Percentiles rank a stretch among this genome's conserved stretches.
phyloP scores from a whole-genome alignment of 2,329 filamentous ascomycete species.

The Amylocarpus encephaloides region DNA sequence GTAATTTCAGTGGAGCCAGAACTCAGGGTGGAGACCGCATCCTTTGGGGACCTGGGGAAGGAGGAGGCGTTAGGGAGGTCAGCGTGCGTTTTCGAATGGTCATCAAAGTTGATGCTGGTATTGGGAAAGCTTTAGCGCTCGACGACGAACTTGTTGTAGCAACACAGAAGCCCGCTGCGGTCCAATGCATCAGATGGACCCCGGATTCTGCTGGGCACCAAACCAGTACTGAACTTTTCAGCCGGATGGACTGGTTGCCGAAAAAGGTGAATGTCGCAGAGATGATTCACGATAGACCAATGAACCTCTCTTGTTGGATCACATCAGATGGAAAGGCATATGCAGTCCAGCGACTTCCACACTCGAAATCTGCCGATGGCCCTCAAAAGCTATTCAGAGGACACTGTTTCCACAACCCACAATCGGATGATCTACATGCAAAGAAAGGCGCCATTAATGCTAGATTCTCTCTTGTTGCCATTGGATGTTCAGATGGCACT shows the following conservation, averaged over 20 bases:
- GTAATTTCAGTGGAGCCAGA: slow-evolving; percentile 49
- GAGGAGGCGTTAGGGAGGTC: slow-evolving; percentile 74
- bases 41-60: slow-evolving; percentile 73
- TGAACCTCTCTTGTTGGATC: slow-evolving; percentile 93
- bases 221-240: slow-evolving; percentile 84
- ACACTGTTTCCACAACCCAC: slow-evolving; percentile 79
- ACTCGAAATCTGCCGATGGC: slow-evolving; percentile 40
- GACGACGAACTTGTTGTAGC: slow-evolving; percentile 92
- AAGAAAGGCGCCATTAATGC: slow-evolving; percentile 82
- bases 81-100: slow-evolving; percentile 94
- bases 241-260: slow-evolving; percentile 77
- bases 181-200: slow-evolving; percentile 94
- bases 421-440: slow-evolving; percentile 53
- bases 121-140: slow-evolving; percentile 77
- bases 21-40: slow-evolving; percentile 49
- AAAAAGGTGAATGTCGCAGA: slow-evolving; percentile 71
- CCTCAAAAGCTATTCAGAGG: slow-evolving; percentile 69
- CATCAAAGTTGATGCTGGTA: slow-evolving; percentile 95
- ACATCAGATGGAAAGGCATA: slow-evolving; percentile 83
- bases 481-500: slow-evolving; percentile 73
- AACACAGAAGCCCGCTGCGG: slow-evolving; percentile 83
- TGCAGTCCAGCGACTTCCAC: slow-evolving; percentile 69
- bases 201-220: slow-evolving; percentile 76
- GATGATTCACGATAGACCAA: slow-evolving; percentile 91
- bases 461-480: slow-evolving; percentile 84